Evolutionary conservation across 2,329 filamentous ascomycete species (phyloP), one percentile per base, ranked within the genome.

Genomic region (Endoconidiophora polonica): DNA sequence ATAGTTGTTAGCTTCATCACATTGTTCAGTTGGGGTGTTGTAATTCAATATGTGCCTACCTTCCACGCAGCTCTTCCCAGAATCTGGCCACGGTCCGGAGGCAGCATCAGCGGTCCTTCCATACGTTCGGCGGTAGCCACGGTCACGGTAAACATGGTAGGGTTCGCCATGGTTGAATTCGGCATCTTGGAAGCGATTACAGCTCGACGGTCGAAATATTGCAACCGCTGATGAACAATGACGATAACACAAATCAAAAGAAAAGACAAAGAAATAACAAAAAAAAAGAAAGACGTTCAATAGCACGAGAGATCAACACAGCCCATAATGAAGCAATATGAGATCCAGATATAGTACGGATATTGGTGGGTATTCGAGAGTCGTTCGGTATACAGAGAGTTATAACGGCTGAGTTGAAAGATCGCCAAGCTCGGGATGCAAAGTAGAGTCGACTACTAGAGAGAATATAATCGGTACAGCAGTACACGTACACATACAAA

Each of bases 51-150:
- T 20, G 3, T 43, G 26, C 33, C 16, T 57, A 73, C 71, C 68
- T 74, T 74, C 71, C 71, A 74, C 44, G 68, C 57, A 45, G 70
- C 66, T 55, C 70, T 63, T 41, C 70, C 69, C 46, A 74, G 65
- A 41, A 74, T 69, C 54, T 70, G 68, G 49, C 65, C 65, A 46
- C 71, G 63, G 49, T 74, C 71, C 36, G 71, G 71, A 41, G 71
- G 71, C 38, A 71, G 66, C 58, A 72, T 59, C 57, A 74, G 63
- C 53, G 67, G 58, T 26, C 71, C 71, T 55, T 72, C 69, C 48
- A 68, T 58, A 52, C 56, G 59, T 37, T 68, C 65, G 18, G 44
- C n/a, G 20, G 46, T 37, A 10, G 63, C 6, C 7, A 33, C 29
- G 12, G 29, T 33, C 29, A 33, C 29, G 3, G 29, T 7, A 10